Base-by-base conservation (phyloP, 805 yeast species). In the Candida nanaspora region DNA sequence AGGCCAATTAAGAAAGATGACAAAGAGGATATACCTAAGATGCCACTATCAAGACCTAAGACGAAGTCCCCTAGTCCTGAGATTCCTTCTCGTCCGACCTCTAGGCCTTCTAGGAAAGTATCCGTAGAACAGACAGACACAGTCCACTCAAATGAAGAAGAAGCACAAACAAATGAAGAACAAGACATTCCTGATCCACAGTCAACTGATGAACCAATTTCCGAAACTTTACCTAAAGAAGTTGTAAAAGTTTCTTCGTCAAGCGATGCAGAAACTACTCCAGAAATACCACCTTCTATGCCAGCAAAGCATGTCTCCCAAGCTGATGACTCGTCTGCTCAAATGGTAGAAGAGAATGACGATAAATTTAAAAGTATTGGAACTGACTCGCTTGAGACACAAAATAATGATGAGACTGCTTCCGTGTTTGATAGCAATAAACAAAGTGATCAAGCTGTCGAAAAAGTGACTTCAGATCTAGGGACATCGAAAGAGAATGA, bases 1-100 rank as follows among this genome's bases (percentile, higher is more conserved):
- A 43, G 55, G 35, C 54, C 55, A 21, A 38, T 30, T 7, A 23
- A 23, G 27, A 7, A 23, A 23, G 10, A 23, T 8, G 11, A 11
- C 11, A 23, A 35, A 31, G 33, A 19, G 19, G 30, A 14, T 15
- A 15, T 26, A 8, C 26, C 26, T 10, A 23, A 10, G 26, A 23
- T 8, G 26, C 10, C 10, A 8, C 26, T 23, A 8, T 23, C 7
- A 28, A 8, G 30, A 14, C 6, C n/a, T 16, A 6, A 28, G 30
- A 14, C 30, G n/a, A n/a, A 28, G n/a, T 28, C 30, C 5, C 30
- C 30, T 28, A 16, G 11, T 7, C 30, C 30, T 28, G 30, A 28
- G n/a, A n/a, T 30, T 34, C 40, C 46, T 18, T 23, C 15, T 27
- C 29, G 37, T 21, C 46, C 48, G n/a, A 33, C 41, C 2, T 30